phyloP scores from a whole-genome alignment of 1,284 basidiomycete genomes.

The Cerrena zonata region DNA sequence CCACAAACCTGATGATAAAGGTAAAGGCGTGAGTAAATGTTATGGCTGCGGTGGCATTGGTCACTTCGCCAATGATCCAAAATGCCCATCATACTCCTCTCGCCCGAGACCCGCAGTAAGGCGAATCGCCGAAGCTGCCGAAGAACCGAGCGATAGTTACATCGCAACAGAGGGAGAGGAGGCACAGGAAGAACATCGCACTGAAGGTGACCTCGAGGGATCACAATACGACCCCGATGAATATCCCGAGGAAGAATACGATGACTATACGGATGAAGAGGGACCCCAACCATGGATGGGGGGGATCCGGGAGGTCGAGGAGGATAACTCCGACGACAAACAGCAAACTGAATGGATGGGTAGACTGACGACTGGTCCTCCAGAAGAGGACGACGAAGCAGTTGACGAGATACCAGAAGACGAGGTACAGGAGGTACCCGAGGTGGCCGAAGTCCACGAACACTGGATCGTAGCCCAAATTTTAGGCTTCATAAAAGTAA shows the following conservation, averaged over 20 bases:
- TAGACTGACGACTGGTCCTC: neutral
- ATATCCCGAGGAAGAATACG: neutral
- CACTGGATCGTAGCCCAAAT: no score
- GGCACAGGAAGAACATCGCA: neutral
- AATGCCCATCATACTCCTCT: neutral
- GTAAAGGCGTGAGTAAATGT: neutral
- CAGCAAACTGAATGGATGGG: no score
- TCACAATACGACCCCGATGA: neutral
- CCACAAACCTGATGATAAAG: neutral
- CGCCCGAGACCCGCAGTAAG: neutral
- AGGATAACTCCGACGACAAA: neutral
- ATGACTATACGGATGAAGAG: neutral
- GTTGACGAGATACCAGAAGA: neutral
- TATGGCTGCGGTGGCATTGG: neutral
- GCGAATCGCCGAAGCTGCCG: neutral
- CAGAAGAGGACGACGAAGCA: neutral
- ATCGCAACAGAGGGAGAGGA: neutral
- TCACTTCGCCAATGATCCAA: neutral
- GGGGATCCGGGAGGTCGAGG: neutral
- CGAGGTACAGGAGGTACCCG: neutral
- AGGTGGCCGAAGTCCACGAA: no score
- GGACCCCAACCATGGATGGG: neutral
- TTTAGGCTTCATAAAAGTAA: no score
- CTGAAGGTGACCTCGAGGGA: neutral
- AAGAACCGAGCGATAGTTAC: neutral